These are phyloP conservation scores for Royoungia palumana DNA, from an alignment of 768 basidiomycete species.

Conservation along the genomic window DNA sequence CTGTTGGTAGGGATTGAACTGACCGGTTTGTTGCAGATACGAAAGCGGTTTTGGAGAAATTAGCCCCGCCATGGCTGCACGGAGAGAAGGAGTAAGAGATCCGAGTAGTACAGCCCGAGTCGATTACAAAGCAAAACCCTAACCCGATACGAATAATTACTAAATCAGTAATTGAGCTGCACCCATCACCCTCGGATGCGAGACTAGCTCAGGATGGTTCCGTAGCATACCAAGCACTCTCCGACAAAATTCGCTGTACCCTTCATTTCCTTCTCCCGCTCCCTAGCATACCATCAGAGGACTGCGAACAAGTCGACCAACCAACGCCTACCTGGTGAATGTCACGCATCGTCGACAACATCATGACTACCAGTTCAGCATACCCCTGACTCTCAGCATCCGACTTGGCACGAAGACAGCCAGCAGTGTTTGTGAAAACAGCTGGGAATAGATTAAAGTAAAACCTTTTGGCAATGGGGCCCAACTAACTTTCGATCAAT, in stretches of 20 bases:
- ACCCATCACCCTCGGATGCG: conserved; percentile 31
- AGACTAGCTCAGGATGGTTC: conserved; percentile 30
- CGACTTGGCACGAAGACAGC: conserved; percentile 32
- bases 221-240: conserved; percentile 29
- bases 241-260: conserved; percentile 36
- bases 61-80: conserved; percentile 52
- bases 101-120: not conserved
- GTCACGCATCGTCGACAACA: conserved; percentile 53
- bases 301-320: not conserved
- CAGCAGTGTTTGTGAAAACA: conserved; percentile 43
- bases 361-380: conserved; percentile 39
- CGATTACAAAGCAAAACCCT: conserved; percentile 31
- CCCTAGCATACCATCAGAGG: conserved; percentile 8
- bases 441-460: conserved; percentile 32
- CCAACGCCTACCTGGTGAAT: conserved; percentile 38
- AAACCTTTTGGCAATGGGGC: conserved; percentile 4
- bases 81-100: conserved; percentile 13
- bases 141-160: conserved; percentile 16
- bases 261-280: conserved; percentile 19
- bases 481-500: conserved; percentile 38
- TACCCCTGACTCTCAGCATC: conserved; percentile 37
- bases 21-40: conserved; percentile 59
- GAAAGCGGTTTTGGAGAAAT: conserved; percentile 60
- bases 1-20: conserved; percentile 60
- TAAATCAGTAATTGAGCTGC: conserved; percentile 30